Conservation (phyloP, 768 basidiomycete genomes). For the Stropharia rugosoannulata region DNA sequence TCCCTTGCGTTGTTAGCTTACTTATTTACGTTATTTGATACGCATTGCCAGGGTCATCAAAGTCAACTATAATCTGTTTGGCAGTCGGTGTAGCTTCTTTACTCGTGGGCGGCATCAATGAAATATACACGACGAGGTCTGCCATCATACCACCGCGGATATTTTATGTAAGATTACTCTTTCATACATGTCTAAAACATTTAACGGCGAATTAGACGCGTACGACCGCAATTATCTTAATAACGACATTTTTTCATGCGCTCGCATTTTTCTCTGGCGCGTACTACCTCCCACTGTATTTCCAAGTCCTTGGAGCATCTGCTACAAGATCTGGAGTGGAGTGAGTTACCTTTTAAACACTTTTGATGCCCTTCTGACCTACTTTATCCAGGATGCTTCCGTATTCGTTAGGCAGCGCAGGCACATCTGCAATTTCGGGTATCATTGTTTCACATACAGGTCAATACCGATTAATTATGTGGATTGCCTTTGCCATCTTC, state of each 20-base stretch:
- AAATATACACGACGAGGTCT: conserved; percentile 58
- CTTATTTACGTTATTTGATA: not conserved
- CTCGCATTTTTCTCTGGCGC: conserved; percentile 58
- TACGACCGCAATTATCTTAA: conserved; percentile 62
- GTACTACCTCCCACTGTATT: conserved; percentile 76
- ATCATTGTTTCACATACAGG: conserved; percentile 56
- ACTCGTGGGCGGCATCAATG: conserved; percentile 52
- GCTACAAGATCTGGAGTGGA: conserved; percentile 69
- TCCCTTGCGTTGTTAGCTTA: conserved; percentile 3
- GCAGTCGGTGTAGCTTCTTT: conserved; percentile 55
- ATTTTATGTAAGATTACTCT: conserved; percentile 52
- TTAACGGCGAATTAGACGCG: conserved; percentile 47
- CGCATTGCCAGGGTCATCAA: conserved; percentile 47
- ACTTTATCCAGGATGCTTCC: conserved; percentile 59
- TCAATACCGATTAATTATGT: conserved; percentile 61
- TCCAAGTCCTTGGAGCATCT: conserved; percentile 73
- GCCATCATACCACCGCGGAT: conserved; percentile 75
- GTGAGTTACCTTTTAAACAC: conserved; percentile 32
- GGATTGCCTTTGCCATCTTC: conserved; percentile 56
- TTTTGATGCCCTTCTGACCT: not conserved
- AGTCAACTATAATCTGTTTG: conserved; percentile 64
- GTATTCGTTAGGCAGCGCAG: conserved; percentile 61
- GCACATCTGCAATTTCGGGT: conserved; percentile 57
- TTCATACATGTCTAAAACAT: not conserved
- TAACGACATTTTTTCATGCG: conserved; percentile 62